Evolutionary conservation across 164 flowering plant genomes (phyloP).

Genomic region (Dillenia turbinata): DNA sequence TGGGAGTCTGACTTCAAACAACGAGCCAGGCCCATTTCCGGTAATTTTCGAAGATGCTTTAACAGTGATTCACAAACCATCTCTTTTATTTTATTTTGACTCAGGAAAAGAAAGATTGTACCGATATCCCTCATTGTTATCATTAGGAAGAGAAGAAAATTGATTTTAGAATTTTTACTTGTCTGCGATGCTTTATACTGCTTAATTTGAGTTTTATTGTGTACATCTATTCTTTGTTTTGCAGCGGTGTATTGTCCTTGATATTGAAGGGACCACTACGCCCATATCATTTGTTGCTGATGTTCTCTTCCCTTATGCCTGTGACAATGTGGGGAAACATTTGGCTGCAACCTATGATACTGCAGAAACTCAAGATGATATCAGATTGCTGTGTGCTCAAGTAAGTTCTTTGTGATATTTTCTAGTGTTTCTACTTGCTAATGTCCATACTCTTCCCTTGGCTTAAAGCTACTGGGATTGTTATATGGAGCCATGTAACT

Average conservation of each 20-base stretch:
- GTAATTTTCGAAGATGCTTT: conserved; percentile 28
- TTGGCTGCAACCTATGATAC: conserved; percentile 67
- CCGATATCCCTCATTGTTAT: no score
- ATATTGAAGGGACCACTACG: conserved; percentile 98
- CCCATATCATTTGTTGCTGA: conserved; percentile 94
- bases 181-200: background rate
- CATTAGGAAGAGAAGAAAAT: no score
- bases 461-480: no score
- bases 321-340: conserved; percentile 82
- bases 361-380: conserved; percentile 87
- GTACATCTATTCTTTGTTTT: conserved; percentile 9
- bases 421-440: background rate
- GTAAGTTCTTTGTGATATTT: conserved; percentile 34
- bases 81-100: no score
- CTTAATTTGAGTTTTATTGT: background rate
- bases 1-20: conserved; percentile 17
- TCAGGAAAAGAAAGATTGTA: no score
- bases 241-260: conserved; percentile 95
- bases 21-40: conserved; percentile 18
- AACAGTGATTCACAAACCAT: background rate
- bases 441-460: background rate
- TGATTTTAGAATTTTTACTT: background rate
- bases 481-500: no score
- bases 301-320: conserved; percentile 97
- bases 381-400: conserved; percentile 68